Percentiles rank a stretch among this genome's conserved stretches.
These are phyloP conservation scores for Penicillium sp. DNA, from an alignment of 2,329 filamentous ascomycete genomes.

Conservation along the genomic window DNA sequence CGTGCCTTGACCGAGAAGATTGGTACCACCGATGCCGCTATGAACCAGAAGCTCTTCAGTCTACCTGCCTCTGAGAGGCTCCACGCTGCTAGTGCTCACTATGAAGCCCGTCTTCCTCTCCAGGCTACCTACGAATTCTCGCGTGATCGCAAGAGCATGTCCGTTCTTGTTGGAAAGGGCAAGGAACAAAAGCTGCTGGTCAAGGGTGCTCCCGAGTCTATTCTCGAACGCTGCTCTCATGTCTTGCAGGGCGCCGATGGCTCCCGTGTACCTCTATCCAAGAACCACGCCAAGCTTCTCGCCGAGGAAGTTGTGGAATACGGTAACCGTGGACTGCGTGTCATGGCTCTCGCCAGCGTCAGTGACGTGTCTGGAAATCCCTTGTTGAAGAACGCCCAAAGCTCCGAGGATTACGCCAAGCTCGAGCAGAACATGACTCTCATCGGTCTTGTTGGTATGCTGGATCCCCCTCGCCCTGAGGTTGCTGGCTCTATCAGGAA, in stretches of 20 bases:
- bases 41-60: conserved; percentile 53
- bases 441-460: conserved; percentile 90
- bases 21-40: conserved; percentile 68
- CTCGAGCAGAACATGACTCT: conserved; percentile 94
- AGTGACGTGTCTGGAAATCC: conserved; percentile 71
- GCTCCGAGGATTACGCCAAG: conserved; percentile 76
- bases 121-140: conserved; percentile 95
- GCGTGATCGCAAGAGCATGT: conserved; percentile 98
- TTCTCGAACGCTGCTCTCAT: conserved; percentile 88
- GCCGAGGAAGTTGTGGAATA: conserved; percentile 81
- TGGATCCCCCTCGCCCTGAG: conserved; percentile 92
- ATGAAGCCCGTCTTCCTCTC: conserved; percentile 71
- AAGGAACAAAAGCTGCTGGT: conserved; percentile 78
- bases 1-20: conserved; percentile 92
- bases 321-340: conserved; percentile 85
- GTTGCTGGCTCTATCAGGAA: conserved; percentile 81
- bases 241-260: conserved; percentile 74
- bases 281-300: conserved; percentile 67
- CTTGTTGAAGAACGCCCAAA: conserved; percentile 71
- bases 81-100: conserved; percentile 79
- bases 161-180: conserved; percentile 75
- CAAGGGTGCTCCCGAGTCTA: conserved; percentile 92
- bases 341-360: conserved; percentile 87
- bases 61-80: conserved; percentile 60
- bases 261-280: conserved; percentile 69